These are phyloP conservation scores for Boletus rubescentipes DNA, from an alignment of 768 basidiomycete genomes.

Conservation along the genomic window DNA sequence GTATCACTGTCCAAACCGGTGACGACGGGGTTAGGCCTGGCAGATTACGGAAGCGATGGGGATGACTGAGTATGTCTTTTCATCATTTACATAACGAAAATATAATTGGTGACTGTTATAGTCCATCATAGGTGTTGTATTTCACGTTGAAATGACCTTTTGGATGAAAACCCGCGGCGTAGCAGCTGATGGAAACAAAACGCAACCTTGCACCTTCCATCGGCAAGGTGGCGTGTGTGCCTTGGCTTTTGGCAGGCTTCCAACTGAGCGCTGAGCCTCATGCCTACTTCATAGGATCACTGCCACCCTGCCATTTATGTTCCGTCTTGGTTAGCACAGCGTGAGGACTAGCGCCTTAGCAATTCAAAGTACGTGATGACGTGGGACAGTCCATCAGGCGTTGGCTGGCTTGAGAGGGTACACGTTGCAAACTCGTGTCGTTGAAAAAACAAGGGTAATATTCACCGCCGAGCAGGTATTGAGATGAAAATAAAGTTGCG, in stretches of 20 bases:
- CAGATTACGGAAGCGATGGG: constrained; percentile 76
- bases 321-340: background rate
- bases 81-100: background rate
- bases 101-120: background rate
- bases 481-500: background rate
- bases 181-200: background rate
- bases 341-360: constrained; percentile 3
- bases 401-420: constrained; percentile 10
- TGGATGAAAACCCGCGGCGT: background rate
- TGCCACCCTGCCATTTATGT: constrained; percentile 18
- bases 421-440: constrained; percentile 25
- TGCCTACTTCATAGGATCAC: constrained; percentile 23
- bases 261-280: constrained; percentile 16
- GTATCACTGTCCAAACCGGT: constrained; percentile 29
- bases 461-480: background rate
- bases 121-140: constrained; percentile 7
- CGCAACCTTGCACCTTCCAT: background rate
- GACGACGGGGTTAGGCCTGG: constrained; percentile 57
- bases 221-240: constrained; percentile 17
- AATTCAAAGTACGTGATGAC: constrained; percentile 18
- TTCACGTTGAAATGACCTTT: background rate
- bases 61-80: constrained; percentile 37
- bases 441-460: background rate
- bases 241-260: constrained; percentile 25
- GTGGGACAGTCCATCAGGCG: background rate